Conservation (phyloP, 345 rosid species). For the Salix koriyanagi region DNA sequence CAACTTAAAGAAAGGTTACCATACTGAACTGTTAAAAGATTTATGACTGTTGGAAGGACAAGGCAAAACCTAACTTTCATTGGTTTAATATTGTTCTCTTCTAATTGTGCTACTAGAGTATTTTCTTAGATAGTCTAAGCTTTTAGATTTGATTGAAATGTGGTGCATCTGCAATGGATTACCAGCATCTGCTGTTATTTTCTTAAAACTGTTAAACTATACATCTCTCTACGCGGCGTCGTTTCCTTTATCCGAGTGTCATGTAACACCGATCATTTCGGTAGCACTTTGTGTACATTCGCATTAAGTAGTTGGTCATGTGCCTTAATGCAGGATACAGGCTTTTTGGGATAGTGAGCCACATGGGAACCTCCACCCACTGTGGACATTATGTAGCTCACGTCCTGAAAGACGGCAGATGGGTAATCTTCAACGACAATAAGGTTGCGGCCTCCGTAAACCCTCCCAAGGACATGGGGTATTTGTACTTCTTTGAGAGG, state of each 20-base stretch:
- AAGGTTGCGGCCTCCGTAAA: slow-evolving; percentile 83
- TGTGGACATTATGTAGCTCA: slow-evolving; percentile 98
- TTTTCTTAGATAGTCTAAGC: too few relatives aligned
- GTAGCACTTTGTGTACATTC: not conserved
- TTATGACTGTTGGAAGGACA: not conserved
- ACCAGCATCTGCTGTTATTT: too few relatives aligned
- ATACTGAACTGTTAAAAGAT: not conserved
- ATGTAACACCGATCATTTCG: not conserved
- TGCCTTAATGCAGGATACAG: slow-evolving; percentile 57
- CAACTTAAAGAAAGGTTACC: not conserved
- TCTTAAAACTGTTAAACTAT: too few relatives aligned
- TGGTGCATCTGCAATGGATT: too few relatives aligned
- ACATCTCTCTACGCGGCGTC: not conserved
- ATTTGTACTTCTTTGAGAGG: slow-evolving; percentile 91
- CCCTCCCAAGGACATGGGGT: slow-evolving; percentile 98
- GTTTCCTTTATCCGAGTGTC: not conserved
- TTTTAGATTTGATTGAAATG: too few relatives aligned
- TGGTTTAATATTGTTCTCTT: not conserved
- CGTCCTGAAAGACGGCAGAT: slow-evolving; percentile 73
- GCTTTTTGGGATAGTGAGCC: slow-evolving; percentile 88
- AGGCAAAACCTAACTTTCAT: not conserved
- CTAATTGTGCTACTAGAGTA: not conserved
- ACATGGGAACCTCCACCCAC: slow-evolving; percentile 90
- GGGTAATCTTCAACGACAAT: slow-evolving; percentile 87
- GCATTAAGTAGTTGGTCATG: not conserved